Percentiles rank a stretch among this genome's conserved stretches.
Evolutionary conservation across 2,329 filamentous ascomycete species (phyloP).

Genomic region (Lizonia empirigonia): DNA sequence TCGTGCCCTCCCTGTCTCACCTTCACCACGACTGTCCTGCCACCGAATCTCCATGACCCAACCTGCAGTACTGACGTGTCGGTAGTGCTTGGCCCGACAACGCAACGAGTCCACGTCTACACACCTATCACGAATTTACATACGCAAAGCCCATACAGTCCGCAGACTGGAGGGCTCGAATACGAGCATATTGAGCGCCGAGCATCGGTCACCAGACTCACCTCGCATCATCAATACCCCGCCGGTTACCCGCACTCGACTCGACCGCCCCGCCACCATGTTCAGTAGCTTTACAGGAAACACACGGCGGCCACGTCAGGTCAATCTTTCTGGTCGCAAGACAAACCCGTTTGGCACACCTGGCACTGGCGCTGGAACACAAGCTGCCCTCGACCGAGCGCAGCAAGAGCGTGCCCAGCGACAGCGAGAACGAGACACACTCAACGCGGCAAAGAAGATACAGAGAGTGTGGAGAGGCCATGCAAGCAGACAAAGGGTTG

Average conservation of each 20-base stretch:
- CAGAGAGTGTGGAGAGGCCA: constrained; percentile 86
- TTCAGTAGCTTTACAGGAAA: constrained; percentile 90
- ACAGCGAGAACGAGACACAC: constrained; percentile 77
- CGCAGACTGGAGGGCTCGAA: constrained; percentile 13
- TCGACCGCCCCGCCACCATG: constrained; percentile 60
- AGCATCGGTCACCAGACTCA: too few species aligned
- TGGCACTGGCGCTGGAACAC: constrained; percentile 67
- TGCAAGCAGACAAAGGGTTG: constrained; percentile 63
- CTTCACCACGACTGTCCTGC: not conserved
- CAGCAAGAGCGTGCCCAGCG: constrained; percentile 83
- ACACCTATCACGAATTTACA: not conserved
- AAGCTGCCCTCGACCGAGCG: constrained; percentile 80
- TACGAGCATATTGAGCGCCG: not conserved
- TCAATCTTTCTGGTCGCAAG: constrained; percentile 88
- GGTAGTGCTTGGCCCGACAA: constrained; percentile 9
- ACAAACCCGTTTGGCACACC: constrained; percentile 77
- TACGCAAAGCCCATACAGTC: constrained; percentile 12
- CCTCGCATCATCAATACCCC: not conserved
- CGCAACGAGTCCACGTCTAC: constrained; percentile 7
- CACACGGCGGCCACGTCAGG: constrained; percentile 83
- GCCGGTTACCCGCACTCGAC: not conserved
- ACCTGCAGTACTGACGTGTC: constrained; percentile 6
- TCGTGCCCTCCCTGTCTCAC: not conserved
- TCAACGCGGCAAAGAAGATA: constrained; percentile 74
- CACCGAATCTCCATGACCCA: constrained; percentile 1